Conservation (phyloP, 805 yeast species). For the Kodamaea lidongshanica region DNA sequence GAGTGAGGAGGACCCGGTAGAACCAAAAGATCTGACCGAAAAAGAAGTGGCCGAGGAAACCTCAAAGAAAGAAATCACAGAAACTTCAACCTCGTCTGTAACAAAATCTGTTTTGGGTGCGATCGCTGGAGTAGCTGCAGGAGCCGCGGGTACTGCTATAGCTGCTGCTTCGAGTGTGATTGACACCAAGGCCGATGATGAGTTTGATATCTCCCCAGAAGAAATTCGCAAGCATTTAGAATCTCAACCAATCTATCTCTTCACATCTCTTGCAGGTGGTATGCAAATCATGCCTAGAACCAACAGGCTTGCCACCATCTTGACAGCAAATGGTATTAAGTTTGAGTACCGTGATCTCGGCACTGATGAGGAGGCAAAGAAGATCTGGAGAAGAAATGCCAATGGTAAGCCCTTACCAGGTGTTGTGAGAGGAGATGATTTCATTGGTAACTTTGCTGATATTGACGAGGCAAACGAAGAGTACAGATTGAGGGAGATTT, state of each 20-base stretch:
- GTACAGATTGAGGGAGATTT: conserved; percentile 54
- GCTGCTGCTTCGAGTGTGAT: conserved; percentile 5
- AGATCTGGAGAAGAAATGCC: conserved; percentile 72
- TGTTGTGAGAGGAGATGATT: conserved; percentile 73
- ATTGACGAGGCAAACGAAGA: conserved; percentile 84
- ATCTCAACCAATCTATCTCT: conserved; percentile 63
- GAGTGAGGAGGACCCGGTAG: too few species aligned
- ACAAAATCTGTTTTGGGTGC: conserved; percentile 2
- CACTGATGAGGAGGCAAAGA: conserved; percentile 79
- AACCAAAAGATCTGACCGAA: neutral
- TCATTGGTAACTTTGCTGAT: conserved; percentile 80
- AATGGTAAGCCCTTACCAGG: conserved; percentile 78
- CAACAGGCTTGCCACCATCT: conserved; percentile 65
- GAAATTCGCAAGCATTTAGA: conserved; percentile 39
- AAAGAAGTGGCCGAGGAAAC: conserved; percentile 4
- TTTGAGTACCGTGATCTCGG: conserved; percentile 74
- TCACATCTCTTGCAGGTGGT: conserved; percentile 85
- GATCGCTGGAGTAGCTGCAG: conserved; percentile 4
- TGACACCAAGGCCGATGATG: conserved; percentile 13
- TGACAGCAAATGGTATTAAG: conserved; percentile 65
- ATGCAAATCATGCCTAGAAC: conserved; percentile 74
- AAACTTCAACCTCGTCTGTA: too few species aligned
- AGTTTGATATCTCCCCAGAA: conserved; percentile 34
- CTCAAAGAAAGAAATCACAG: conserved; percentile 11
- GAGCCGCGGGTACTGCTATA: conserved; percentile 5